Base-by-base conservation (phyloP, 768 basidiomycete genomes). In the Rhizopogon sp. region DNA sequence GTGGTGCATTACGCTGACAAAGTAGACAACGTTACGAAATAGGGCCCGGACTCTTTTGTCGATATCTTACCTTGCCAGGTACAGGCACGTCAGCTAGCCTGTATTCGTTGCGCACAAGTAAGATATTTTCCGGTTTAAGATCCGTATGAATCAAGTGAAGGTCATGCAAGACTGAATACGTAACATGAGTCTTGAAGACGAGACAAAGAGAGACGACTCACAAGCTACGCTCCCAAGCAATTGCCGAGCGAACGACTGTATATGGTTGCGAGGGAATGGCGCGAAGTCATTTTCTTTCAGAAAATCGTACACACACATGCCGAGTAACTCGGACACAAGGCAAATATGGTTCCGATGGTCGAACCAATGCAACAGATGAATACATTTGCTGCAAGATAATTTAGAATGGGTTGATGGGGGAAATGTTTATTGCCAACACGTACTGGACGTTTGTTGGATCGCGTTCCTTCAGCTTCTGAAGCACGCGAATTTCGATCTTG, bases 301-400 rank as follows among this genome's bases (percentile, higher is more conserved):
- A 70, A 98, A 99, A 69, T 99, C 97, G 67, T 98, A 99, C 16
- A 99, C 90, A 72, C 95, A 98, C 87, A 93, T 91, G 58, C 94
- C 94, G 50, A 98, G 78, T 22, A 99, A 79, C 66, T 97, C 94
- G 4, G 94, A 95, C 49, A 98, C 97, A 17, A 99, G 76, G 69
- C 97, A 99, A 62, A 98, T 93, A 71, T 99, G 97, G 74, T 97
- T 97, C 62, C 91, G 83, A 72, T 91, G 93, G 76, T 98, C 96
- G 70, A 99, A 98, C 83, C 87, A 92, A 63, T 93, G 83, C 52
- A 94, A 75, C 31, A 98, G 78, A 71, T 98, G 95, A 51, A 99
- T 97, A 73, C 97, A 99, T 87, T 98, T 97, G 70, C 97, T 98
- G 57, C 31, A 55, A 47, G 56, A 54, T 40, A 14, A 25, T 56